Conservation (phyloP, 805 yeast genomes). For the Debaryomyces hansenii region DNA sequence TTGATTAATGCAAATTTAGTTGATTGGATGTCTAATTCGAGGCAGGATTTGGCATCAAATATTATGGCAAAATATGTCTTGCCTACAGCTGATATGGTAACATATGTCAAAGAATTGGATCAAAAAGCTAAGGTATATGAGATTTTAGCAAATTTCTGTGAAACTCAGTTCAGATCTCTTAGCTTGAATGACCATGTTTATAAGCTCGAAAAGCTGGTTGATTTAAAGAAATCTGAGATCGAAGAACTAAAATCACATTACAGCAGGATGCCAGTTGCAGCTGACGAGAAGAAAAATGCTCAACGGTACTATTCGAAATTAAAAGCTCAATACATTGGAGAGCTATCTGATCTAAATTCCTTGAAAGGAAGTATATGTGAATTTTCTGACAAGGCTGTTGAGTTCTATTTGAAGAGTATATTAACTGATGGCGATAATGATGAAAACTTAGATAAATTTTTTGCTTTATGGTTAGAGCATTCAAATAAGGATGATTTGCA, state of each 20-base stretch:
- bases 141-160: constrained; percentile 72
- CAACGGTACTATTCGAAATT: constrained; percentile 52
- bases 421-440: constrained; percentile 41
- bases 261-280: constrained; percentile 37
- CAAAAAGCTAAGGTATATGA: constrained; percentile 51
- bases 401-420: constrained; percentile 59
- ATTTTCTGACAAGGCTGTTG: constrained; percentile 55
- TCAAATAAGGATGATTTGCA: constrained; percentile 47
- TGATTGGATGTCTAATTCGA: constrained; percentile 70
- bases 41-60: constrained; percentile 61
- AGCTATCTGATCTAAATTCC: constrained; percentile 44
- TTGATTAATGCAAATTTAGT: constrained; percentile 47
- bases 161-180: constrained; percentile 53
- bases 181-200: constrained; percentile 44
- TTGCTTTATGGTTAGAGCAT: constrained; percentile 80
- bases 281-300: constrained; percentile 52
- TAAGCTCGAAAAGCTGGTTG: constrained; percentile 39
- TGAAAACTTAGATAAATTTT: constrained; percentile 69
- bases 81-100: constrained; percentile 33
- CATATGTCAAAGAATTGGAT: constrained; percentile 10
- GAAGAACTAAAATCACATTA: constrained; percentile 48
- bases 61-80: constrained; percentile 60
- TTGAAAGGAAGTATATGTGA: constrained; percentile 37
- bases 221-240: constrained; percentile 46
- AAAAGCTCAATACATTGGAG: constrained; percentile 48